Conservation (phyloP, 2,329 filamentous ascomycete genomes). For the Fusarium udum region DNA sequence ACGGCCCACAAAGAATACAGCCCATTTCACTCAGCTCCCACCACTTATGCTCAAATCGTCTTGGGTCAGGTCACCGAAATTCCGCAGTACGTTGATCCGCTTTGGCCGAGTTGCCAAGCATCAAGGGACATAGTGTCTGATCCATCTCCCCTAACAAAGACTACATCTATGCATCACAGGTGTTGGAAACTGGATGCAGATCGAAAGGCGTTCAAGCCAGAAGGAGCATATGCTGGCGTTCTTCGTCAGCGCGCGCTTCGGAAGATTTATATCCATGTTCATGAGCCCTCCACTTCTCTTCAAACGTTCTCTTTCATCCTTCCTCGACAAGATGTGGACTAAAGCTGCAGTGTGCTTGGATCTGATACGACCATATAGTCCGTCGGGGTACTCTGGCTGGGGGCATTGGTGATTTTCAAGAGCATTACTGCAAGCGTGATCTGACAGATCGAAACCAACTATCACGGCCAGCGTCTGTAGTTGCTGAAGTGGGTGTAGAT, state of each 20-base stretch:
- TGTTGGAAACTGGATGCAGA: not conserved
- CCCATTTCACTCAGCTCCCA: slow-evolving; percentile 3
- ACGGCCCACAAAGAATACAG: slow-evolving; percentile 26
- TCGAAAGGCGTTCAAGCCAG: not conserved
- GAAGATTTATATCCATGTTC: slow-evolving; percentile 17
- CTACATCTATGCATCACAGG: not conserved
- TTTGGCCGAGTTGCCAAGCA: not conserved
- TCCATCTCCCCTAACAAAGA: not conserved
- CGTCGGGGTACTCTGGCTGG: not conserved
- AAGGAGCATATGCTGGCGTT: not conserved
- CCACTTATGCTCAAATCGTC: not conserved
- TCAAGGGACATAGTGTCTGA: not conserved
- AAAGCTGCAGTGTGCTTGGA: not conserved
- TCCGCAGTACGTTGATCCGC: not conserved
- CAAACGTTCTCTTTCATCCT: slow-evolving; percentile 1
- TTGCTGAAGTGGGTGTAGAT: not conserved
- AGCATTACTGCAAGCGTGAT: slow-evolving; percentile 20
- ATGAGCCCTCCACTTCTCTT: slow-evolving; percentile 16
- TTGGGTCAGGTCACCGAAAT: not conserved
- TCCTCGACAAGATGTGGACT: not conserved
- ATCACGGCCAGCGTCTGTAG: slow-evolving; percentile 14
- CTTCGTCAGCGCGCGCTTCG: slow-evolving; percentile 9
- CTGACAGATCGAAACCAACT: slow-evolving; percentile 33
- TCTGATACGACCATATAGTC: not conserved
- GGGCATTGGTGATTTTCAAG: not conserved